Base-by-base conservation (phyloP, 2,329 filamentous ascomycete genomes). In the Verticillium albo-atrum region DNA sequence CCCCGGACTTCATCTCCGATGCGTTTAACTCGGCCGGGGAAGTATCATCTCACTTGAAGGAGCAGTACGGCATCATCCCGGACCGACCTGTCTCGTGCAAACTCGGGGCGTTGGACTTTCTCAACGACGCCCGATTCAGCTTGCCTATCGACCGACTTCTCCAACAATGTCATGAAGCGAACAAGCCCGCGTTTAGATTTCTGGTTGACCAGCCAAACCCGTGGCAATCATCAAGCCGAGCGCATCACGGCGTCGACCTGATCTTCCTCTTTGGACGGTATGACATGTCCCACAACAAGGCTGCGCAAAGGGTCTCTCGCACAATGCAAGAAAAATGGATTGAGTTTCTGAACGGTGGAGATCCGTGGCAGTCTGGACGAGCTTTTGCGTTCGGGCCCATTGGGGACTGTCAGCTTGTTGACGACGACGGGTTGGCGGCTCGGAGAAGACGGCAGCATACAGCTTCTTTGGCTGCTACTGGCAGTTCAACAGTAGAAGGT, bases 201-300 rank as follows among this genome's bases (percentile, higher is more conserved):
- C 62, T 78, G 0, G 62, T 80, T 1, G 79, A 81, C 42, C 74
- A 81, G 57, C 54, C 68, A 0, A 81, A 81, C 35, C 78, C 79
- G 5, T 80, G 75, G 75, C 79, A 81, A 55, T 57, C 72, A 0
- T 80, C 77, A 0, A 76, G 72, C 9, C 70, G 79, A 0, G 69
- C 78, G 2, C 79, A 81, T 42, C 79, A 81, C 60, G 79, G 75
- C 0, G 74, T 81, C 2, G 79, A 81, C 62, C 65, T 81, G 4
- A 59, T 80, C 2, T 72, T 79, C 9, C 63, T 80, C 0, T 81
- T 80, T 27, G 75, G 71, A 0, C 73, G 73, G 0, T 63, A 77
- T 4, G 74, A 78, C 57, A 58, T 78, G 0, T 67, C 68, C 0
- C 72, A 72, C 25, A 71, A 72, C 1, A 68, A 67, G 0, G 64